These are phyloP conservation scores for Nemania sp. DNA, from an alignment of 2,329 filamentous ascomycete genomes.

Conservation along the genomic window DNA sequence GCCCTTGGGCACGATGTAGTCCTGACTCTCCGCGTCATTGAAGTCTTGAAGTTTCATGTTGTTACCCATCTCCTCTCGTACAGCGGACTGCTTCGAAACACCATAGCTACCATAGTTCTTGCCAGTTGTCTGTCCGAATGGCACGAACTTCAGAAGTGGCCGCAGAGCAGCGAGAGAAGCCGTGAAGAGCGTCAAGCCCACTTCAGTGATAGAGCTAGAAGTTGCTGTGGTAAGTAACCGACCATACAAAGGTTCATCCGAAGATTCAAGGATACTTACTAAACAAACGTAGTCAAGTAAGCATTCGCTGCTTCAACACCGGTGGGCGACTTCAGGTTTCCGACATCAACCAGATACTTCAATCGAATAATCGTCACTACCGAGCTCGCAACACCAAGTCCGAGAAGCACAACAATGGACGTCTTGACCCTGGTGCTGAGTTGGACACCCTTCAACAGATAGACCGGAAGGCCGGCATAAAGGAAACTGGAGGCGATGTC, in stretches of 20 bases:
- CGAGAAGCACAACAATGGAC: slow-evolving; percentile 25
- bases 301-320: slow-evolving; percentile 28
- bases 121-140: slow-evolving; percentile 24
- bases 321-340: slow-evolving; percentile 19
- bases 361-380: slow-evolving; percentile 28
- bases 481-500: slow-evolving; percentile 27
- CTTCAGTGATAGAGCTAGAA: slow-evolving; percentile 25
- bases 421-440: slow-evolving; percentile 24
- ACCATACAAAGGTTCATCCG: too few species aligned
- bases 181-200: slow-evolving; percentile 27
- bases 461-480: slow-evolving; percentile 24
- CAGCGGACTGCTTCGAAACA: slow-evolving; percentile 18
- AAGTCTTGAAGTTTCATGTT: slow-evolving; percentile 29
- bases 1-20: slow-evolving; percentile 29
- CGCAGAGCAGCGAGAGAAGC: slow-evolving; percentile 27
- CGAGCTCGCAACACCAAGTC: slow-evolving; percentile 27
- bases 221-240: slow-evolving; percentile 11
- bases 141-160: slow-evolving; percentile 25
- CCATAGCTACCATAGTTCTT: slow-evolving; percentile 21
- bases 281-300: slow-evolving; percentile 28
- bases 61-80: slow-evolving; percentile 28
- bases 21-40: slow-evolving; percentile 27
- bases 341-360: slow-evolving; percentile 27
- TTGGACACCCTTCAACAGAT: slow-evolving; percentile 24
- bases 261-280: slow-evolving; percentile 20